Evolutionary conservation across 257 asterid genomes (phyloP).

Genomic region (Nicotiana noctiflora): DNA sequence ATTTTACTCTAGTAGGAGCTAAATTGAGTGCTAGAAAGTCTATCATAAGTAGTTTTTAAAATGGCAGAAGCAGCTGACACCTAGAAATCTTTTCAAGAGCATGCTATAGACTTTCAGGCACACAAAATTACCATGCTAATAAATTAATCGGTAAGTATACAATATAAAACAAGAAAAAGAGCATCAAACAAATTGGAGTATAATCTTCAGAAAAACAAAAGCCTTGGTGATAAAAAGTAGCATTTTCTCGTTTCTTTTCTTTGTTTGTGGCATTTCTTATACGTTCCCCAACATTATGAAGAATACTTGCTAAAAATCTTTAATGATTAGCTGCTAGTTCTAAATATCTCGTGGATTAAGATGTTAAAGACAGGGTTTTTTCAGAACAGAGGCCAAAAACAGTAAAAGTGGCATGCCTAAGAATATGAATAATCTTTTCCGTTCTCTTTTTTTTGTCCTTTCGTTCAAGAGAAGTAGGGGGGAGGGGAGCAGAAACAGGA

Average conservation of each 20-base stretch:
- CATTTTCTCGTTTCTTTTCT: neutral
- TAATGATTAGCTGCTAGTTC: neutral
- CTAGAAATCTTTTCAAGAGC: neutral
- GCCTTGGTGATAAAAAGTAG: neutral
- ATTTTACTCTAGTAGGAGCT: neutral
- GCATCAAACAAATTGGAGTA: neutral
- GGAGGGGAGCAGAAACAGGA: neutral
- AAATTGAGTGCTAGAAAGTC: constrained; percentile 1
- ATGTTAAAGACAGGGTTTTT: neutral
- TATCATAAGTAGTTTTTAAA: neutral
- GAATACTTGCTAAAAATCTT: neutral
- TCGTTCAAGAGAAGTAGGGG: neutral
- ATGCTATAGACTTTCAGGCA: neutral
- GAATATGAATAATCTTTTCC: neutral
- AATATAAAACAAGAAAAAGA: neutral
- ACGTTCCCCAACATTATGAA: neutral
- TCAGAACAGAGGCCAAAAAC: neutral
- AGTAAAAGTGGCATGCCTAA: neutral
- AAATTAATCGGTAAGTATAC: neutral
- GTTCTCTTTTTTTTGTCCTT: neutral
- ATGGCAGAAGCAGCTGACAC: neutral
- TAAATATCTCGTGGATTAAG: neutral
- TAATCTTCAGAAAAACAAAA: neutral
- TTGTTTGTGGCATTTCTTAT: neutral
- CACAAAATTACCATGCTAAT: neutral